These are phyloP conservation scores for Tinospora cordifolia DNA, from an alignment of 164 flowering plant species.

Conservation along the genomic window DNA sequence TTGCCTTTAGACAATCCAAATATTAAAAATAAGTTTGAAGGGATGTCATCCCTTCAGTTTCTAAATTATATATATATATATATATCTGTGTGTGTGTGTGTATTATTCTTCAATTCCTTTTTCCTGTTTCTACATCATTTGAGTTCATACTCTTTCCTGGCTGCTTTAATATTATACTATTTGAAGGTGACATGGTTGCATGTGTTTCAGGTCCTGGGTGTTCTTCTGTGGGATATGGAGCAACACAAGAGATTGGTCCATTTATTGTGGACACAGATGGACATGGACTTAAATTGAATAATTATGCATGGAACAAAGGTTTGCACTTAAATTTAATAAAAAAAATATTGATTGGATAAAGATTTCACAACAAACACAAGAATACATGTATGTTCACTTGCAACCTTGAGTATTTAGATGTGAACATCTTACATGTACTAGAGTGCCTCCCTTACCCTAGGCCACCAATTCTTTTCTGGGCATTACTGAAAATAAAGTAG, in stretches of 20 bases:
- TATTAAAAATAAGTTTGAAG: neutral
- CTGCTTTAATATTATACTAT: slow-evolving; percentile 3
- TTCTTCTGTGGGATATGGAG: slow-evolving; percentile 98
- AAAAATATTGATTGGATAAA: slow-evolving; percentile 66
- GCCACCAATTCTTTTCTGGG: neutral
- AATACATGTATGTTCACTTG: neutral
- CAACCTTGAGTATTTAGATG: neutral
- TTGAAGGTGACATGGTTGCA: slow-evolving; percentile 27
- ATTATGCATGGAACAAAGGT: slow-evolving; percentile 72
- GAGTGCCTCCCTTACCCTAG: neutral
- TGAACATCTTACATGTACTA: neutral
- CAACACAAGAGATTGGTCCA: slow-evolving; percentile 97
- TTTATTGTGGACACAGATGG: slow-evolving; percentile 62
- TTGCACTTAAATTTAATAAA: slow-evolving; percentile 49
- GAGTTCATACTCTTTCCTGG: neutral
- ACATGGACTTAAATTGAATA: slow-evolving; percentile 48
- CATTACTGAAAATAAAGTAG: neutral
- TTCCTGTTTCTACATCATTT: too few species aligned
- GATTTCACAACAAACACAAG: slow-evolving; percentile 41
- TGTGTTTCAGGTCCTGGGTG: slow-evolving; percentile 88
- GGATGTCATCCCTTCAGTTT: neutral
- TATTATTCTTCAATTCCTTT: too few species aligned
- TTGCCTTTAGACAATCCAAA: slow-evolving; percentile 20
- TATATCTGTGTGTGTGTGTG: too few species aligned
- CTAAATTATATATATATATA: neutral